Percentiles rank a stretch among this genome's conserved stretches.
These are phyloP conservation scores for Amanita subjunquillea DNA, from an alignment of 768 basidiomycete species.

Conservation along the genomic window DNA sequence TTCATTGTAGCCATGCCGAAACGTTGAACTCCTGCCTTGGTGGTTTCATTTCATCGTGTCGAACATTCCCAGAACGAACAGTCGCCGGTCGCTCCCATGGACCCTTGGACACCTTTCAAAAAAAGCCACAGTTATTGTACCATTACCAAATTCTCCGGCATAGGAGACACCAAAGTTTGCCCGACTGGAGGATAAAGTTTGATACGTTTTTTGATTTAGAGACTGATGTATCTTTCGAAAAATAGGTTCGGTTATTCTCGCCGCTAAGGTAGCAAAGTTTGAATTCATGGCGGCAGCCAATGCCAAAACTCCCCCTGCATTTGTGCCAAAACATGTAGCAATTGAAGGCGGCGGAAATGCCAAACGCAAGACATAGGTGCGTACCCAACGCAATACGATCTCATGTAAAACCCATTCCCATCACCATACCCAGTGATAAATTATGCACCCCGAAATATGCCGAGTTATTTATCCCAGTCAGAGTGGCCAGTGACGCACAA, in stretches of 20 bases:
- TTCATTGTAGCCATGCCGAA: constrained; percentile 46
- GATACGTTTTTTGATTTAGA: not conserved
- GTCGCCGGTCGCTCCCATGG: constrained; percentile 14
- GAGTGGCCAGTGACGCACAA: constrained; percentile 21
- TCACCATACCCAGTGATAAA: constrained; percentile 66
- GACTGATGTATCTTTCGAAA: not conserved
- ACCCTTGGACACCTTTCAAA: constrained; percentile 13
- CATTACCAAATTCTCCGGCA: constrained; percentile 69
- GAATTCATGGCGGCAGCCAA: constrained; percentile 4
- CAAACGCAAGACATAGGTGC: not conserved
- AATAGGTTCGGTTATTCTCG: no score
- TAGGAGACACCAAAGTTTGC: constrained; percentile 54
- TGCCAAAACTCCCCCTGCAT: constrained; percentile 31
- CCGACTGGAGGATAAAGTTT: constrained; percentile 17
- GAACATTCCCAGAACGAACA: constrained; percentile 36
- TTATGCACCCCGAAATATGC: constrained; percentile 41
- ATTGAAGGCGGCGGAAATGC: constrained; percentile 23
- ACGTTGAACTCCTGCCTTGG: constrained; percentile 29
- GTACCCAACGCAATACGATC: no score
- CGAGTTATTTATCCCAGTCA: not conserved
- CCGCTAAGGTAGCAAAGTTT: no score
- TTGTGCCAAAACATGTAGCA: constrained; percentile 17
- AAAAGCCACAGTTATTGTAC: constrained; percentile 52
- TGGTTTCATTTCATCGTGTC: constrained; percentile 36
- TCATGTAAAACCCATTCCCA: constrained; percentile 41